Conservation (phyloP, 2,329 filamentous ascomycete species). For the Cyphellophora europaea region DNA sequence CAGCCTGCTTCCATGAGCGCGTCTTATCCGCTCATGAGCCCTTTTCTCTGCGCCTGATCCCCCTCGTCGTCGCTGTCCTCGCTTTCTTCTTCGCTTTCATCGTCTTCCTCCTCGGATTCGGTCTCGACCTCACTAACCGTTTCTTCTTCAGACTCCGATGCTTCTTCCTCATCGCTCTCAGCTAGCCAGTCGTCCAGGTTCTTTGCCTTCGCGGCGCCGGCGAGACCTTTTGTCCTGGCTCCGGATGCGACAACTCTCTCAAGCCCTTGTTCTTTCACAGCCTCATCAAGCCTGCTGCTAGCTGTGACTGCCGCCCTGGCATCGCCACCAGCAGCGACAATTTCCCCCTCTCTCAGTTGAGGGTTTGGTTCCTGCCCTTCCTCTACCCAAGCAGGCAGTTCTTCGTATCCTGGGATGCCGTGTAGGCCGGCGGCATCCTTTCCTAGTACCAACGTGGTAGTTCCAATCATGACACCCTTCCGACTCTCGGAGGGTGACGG, state of each 20-base stretch:
- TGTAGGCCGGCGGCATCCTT: conserved; percentile 59
- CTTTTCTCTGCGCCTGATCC: conserved; percentile 1
- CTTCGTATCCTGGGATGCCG: conserved; percentile 68
- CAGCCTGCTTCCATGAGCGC: too few species aligned
- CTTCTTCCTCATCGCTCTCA: conserved; percentile 55
- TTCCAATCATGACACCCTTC: conserved; percentile 69
- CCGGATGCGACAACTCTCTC: conserved; percentile 19
- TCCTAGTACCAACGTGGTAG: conserved; percentile 74
- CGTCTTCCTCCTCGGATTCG: conserved; percentile 41
- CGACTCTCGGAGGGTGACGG: conserved; percentile 81
- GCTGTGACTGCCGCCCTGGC: conserved; percentile 22
- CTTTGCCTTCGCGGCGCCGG: conserved; percentile 51
- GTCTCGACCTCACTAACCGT: conserved; percentile 43
- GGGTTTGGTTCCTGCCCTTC: conserved; percentile 72
- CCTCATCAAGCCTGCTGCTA: conserved; percentile 34
- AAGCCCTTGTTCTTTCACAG: conserved; percentile 31
- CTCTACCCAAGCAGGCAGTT: conserved; percentile 75
- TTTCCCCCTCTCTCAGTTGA: conserved; percentile 49
- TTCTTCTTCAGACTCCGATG: conserved; percentile 43
- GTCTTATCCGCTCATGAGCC: conserved; percentile 1
- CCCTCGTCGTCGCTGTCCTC: conserved; percentile 9
- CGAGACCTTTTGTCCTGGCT: conserved; percentile 11
- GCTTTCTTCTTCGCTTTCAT: conserved; percentile 30
- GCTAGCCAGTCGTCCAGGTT: conserved; percentile 89
- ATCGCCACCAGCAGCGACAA: conserved; percentile 30